A percentile compares a stretch with the other conserved stretches of the same genome.
These are phyloP conservation scores for Nemania sp. DNA, from an alignment of 2,329 filamentous ascomycete species.

Conservation along the genomic window DNA sequence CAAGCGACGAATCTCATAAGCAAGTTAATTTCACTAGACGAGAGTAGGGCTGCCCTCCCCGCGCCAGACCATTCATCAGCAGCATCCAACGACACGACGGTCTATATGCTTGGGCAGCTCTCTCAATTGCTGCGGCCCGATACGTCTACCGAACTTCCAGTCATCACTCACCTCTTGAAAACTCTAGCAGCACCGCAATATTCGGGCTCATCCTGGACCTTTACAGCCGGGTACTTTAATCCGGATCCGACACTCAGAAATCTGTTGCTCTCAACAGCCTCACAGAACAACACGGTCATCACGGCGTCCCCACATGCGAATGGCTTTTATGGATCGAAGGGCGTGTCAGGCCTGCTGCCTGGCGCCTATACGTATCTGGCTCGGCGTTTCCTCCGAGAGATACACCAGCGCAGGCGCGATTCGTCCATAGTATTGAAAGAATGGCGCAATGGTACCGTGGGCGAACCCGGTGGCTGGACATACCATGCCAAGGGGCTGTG, in stretches of 20 bases:
- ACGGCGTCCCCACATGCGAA: slow-evolving; percentile 94
- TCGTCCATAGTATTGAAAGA: slow-evolving; percentile 76
- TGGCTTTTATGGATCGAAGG: slow-evolving; percentile 88
- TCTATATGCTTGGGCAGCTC: slow-evolving; percentile 88
- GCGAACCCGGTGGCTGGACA: slow-evolving; percentile 85
- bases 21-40: slow-evolving; percentile 64
- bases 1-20: slow-evolving; percentile 69
- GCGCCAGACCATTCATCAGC: slow-evolving; percentile 28
- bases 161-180: slow-evolving; percentile 74
- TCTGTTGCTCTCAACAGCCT: slow-evolving; percentile 75
- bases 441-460: slow-evolving; percentile 83
- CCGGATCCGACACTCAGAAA: slow-evolving; percentile 83
- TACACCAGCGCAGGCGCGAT: slow-evolving; percentile 51
- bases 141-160: slow-evolving; percentile 85
- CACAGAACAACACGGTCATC: slow-evolving; percentile 76
- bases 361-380: slow-evolving; percentile 91
- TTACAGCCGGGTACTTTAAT: slow-evolving; percentile 98
- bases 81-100: slow-evolving; percentile 62
- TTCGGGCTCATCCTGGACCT: slow-evolving; percentile 80
- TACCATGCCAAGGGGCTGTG: slow-evolving; percentile 98
- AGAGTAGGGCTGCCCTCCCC: slow-evolving; percentile 38
- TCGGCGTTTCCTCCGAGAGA: slow-evolving; percentile 72
- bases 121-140: slow-evolving; percentile 81
- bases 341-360: slow-evolving; percentile 87
- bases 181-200: slow-evolving; percentile 68